Evolutionary conservation across 169 alveolate genomes (phyloP), one percentile per base, ranked within the genome.

Genomic region (Plasmodium falciparum): DNA sequence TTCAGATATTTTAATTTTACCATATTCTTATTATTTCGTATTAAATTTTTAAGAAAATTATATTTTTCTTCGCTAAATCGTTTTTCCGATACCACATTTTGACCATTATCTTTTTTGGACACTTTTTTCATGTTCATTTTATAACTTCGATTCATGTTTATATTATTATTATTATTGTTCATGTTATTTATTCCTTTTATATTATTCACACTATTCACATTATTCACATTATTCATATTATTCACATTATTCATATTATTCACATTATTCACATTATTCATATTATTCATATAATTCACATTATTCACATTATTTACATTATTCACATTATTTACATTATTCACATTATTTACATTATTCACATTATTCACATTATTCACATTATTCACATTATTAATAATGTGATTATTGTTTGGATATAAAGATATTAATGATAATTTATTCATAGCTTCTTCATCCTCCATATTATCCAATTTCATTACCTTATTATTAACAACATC

Each of bases 41-140:
- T 22, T 33, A 78, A 20, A 65, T n/a, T 50, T 26, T 66, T 78
- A 33, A 78, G 8, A 33, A 65, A 5, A 3, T 49, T 50, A 71
- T 58, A 49, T 5, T 65, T 8, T 29, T 66, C 78, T 15, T 52
- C 71, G 24, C 67, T 78, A n/a, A 66, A 0, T 59, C 65, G 65
- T 78, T 78, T 78, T 26, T 45, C 39, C 24, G 89, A 70, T 26
- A 33, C 76, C 1, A 2, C 12, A 5, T 26, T 65, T 26, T n/a
- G 2, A n/a, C 56, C 78, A 65, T 45, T 78, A 8, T 52, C 33
- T 13, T 58, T 59, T 47, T 15, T 78, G 0, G 52, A 29, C 29
- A 66, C 24, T 3, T 78, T 22, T 66, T 78, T 78, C 69, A 78
- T 11, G 1, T 22, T 17, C 20, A 22, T 22, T 71, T 65, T 78